phyloP scores from a whole-genome alignment of 148 eudicot species.

The Amaranthus palmeri region DNA sequence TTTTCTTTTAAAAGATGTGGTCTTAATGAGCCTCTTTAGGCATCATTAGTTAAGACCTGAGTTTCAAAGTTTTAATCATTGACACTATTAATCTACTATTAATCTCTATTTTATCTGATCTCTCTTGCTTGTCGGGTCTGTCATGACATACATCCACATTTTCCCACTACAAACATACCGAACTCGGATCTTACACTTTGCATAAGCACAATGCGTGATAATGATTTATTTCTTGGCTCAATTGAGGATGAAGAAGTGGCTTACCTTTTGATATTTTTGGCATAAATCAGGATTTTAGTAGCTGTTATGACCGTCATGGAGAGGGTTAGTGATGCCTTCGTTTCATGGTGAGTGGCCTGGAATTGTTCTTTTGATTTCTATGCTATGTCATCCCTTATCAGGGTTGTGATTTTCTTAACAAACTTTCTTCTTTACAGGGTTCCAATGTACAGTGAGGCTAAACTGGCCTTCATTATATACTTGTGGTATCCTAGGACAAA shows the following conservation, averaged over 20 bases:
- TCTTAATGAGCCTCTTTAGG: slow-evolving; percentile 4
- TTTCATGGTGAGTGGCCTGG: slow-evolving; percentile 61
- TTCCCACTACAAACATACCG: neutral
- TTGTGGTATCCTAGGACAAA: slow-evolving; percentile 88
- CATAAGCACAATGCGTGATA: neutral
- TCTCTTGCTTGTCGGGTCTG: neutral
- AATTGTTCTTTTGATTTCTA: neutral
- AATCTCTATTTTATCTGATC: neutral
- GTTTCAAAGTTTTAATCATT: neutral
- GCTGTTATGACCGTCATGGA: slow-evolving; percentile 75
- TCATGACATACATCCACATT: neutral
- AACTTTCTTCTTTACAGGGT: slow-evolving; percentile 47
- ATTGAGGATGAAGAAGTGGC: too few species aligned
- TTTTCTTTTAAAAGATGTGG: slow-evolving; percentile 13
- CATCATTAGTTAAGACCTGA: neutral
- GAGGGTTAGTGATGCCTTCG: slow-evolving; percentile 75
- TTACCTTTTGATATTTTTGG: neutral
- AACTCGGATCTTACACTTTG: too few species aligned
- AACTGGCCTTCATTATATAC: slow-evolving; percentile 79
- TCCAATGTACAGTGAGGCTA: slow-evolving; percentile 97
- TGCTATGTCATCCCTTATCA: neutral
- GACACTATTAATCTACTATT: too few species aligned
- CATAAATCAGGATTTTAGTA: slow-evolving; percentile 69
- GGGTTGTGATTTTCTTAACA: slow-evolving; percentile 1
- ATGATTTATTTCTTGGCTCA: neutral